Percentiles rank a stretch among this genome's conserved stretches.
Conservation (phyloP, 495 filamentous ascomycete species). For the Friedmanniomyces endolithicus region DNA sequence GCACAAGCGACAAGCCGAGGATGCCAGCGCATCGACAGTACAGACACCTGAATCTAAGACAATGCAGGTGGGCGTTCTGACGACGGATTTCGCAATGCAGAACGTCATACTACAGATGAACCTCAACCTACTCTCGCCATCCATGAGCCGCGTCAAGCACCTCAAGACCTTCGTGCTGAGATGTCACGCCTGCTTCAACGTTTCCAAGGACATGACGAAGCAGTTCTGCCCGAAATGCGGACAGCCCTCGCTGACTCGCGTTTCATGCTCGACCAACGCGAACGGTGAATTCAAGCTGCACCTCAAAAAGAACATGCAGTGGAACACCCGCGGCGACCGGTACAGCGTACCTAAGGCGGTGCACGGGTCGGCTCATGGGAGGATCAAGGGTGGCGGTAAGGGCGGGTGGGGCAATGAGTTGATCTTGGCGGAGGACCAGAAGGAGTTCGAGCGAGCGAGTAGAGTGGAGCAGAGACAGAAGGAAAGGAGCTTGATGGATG, state of each 20-base stretch:
- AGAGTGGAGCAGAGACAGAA: conserved; percentile 50
- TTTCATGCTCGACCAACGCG: conserved; percentile 66
- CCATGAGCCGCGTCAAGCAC: conserved; percentile 59
- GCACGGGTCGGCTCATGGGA: conserved; percentile 67
- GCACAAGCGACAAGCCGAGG: conserved; percentile 63
- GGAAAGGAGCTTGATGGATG: conserved; percentile 81
- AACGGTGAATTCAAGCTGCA: conserved; percentile 75
- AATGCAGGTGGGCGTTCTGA: conserved; percentile 76
- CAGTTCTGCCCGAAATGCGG: conserved; percentile 93
- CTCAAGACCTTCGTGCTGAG: conserved; percentile 79
- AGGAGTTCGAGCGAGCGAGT: conserved; percentile 65
- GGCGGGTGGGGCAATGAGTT: conserved; percentile 71
- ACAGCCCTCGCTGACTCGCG: conserved; percentile 71
- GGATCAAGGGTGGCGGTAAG: conserved; percentile 58
- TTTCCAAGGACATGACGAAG: conserved; percentile 71
- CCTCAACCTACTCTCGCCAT: conserved; percentile 73
- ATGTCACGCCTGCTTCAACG: conserved; percentile 87
- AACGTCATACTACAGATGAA: conserved; percentile 92
- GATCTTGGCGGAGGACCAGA: conserved; percentile 89
- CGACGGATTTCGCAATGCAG: conserved; percentile 93
- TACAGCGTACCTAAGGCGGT: conserved; percentile 86
- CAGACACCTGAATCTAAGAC: conserved; percentile 43
- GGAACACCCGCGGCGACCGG: conserved; percentile 80
- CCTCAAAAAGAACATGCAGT: conserved; percentile 90
- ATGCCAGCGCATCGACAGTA: conserved; percentile 38